Evolutionary conservation across 1,284 basidiomycete species (phyloP).

Genomic region (Ceratobasidium sp.): DNA sequence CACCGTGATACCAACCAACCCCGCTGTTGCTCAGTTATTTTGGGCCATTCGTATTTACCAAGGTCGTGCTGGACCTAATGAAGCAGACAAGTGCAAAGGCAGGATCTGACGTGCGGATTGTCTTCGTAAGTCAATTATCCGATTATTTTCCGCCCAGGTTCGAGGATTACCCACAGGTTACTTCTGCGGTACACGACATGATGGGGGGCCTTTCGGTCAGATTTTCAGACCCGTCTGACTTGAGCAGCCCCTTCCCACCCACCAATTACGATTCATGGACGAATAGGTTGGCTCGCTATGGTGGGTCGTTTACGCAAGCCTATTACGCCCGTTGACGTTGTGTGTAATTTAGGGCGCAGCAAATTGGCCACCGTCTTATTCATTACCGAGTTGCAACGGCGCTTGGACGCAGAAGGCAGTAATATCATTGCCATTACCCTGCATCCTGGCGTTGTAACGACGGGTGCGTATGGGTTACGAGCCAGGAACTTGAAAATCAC

Average conservation of each 20-base stretch:
- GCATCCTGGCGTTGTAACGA: slow-evolving; percentile 49
- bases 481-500: neutral
- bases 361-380: slow-evolving; percentile 51
- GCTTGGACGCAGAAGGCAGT: slow-evolving; percentile 48
- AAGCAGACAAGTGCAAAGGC: neutral
- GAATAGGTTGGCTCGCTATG: slow-evolving; percentile 8
- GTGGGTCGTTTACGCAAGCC: neutral
- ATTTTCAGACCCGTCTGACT: neutral
- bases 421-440: slow-evolving; percentile 42
- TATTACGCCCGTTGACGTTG: neutral
- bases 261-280: neutral
- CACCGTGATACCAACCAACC: neutral
- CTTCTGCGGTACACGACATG: neutral
- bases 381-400: slow-evolving; percentile 49
- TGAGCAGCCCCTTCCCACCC: slow-evolving; percentile 3
- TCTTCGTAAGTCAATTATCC: neutral
- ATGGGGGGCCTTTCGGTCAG: neutral
- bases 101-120: slow-evolving; percentile 29
- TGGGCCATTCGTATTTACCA: slow-evolving; percentile 29
- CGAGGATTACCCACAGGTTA: neutral
- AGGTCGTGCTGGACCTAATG: slow-evolving; percentile 4
- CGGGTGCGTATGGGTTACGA: slow-evolving; percentile 14
- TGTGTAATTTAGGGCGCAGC: slow-evolving; percentile 24
- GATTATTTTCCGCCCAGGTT: no score
- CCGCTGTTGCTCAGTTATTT: neutral